These are phyloP conservation scores for Colletotrichum graminicola DNA, from an alignment of 2,329 filamentous ascomycete species.

Conservation along the genomic window DNA sequence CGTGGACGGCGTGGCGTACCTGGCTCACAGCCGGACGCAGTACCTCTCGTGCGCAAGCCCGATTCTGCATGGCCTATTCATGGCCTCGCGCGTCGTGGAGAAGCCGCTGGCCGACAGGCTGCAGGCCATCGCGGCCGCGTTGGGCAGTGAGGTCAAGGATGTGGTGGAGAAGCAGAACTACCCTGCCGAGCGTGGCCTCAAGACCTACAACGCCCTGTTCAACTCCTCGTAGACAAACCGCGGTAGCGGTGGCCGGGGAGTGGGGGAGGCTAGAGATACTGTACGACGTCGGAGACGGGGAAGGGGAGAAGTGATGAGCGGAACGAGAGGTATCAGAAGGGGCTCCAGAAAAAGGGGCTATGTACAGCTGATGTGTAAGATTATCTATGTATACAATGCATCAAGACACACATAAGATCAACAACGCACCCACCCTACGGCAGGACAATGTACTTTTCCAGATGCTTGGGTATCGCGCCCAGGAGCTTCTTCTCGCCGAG, in stretches of 20 bases:
- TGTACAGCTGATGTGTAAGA: conserved; percentile 44
- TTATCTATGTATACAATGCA: conserved; percentile 43
- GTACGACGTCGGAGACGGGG: conserved; percentile 1
- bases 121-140: conserved; percentile 52
- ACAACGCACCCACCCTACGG: conserved; percentile 61
- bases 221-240: background rate
- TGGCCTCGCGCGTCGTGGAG: conserved; percentile 58
- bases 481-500: conserved; percentile 86
- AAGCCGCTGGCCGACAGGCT: conserved; percentile 54
- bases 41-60: conserved; percentile 50
- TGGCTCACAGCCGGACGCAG: conserved; percentile 49
- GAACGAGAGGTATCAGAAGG: conserved; percentile 11
- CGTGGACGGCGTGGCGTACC: conserved; percentile 45
- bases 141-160: conserved; percentile 54
- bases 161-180: conserved; percentile 43
- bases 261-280: background rate
- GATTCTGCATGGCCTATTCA: conserved; percentile 58
- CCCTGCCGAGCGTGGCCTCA: conserved; percentile 44
- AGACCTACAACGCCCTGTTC: conserved; percentile 41
- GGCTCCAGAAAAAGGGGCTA: conserved; percentile 34
- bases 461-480: conserved; percentile 82
- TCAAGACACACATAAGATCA: conserved; percentile 33
- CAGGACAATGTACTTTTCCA: conserved; percentile 95
- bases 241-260: background rate
- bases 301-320: background rate